These are phyloP conservation scores for Zygoascus flipseniorum DNA, from an alignment of 805 yeast genomes.

Conservation along the genomic window DNA sequence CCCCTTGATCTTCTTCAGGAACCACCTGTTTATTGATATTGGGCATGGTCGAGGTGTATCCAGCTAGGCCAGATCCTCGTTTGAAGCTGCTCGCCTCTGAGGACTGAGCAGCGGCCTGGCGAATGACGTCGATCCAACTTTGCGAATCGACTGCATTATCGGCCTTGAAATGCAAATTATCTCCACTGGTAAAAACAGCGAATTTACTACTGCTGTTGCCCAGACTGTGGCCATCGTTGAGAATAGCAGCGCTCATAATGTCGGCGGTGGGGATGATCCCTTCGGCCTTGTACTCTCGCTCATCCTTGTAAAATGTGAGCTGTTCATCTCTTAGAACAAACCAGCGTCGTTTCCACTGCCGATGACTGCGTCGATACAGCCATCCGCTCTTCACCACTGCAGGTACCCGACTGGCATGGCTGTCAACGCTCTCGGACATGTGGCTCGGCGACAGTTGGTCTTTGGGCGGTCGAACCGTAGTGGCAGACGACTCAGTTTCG, in stretches of 20 bases:
- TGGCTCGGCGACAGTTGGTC: neutral
- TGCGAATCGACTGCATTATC: slow-evolving; percentile 21
- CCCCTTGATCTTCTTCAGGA: neutral
- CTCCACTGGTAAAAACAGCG: slow-evolving; percentile 26
- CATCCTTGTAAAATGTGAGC: slow-evolving; percentile 28
- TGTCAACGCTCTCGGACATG: neutral
- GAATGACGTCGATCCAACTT: slow-evolving; percentile 25
- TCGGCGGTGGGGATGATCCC: slow-evolving; percentile 24
- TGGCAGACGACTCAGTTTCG: neutral
- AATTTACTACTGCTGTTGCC: slow-evolving; percentile 15
- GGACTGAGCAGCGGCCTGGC: slow-evolving; percentile 17
- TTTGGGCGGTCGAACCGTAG: neutral
- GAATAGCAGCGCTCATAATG: slow-evolving; percentile 26
- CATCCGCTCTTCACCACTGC: slow-evolving; percentile 22
- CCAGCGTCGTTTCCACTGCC: slow-evolving; percentile 29
- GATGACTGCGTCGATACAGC: slow-evolving; percentile 22
- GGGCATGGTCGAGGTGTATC: neutral
- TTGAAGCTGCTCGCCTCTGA: slow-evolving; percentile 2
- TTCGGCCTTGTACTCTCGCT: slow-evolving; percentile 28
- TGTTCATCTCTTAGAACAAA: slow-evolving; percentile 27
- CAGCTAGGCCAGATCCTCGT: neutral
- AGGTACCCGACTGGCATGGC: neutral
- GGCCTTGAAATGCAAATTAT: slow-evolving; percentile 24
- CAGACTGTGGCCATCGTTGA: slow-evolving; percentile 16
- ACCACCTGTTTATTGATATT: neutral